These are phyloP conservation scores for Parachlorella kessleri DNA, from an alignment of 139 green algal genomes.

Conservation along the genomic window DNA sequence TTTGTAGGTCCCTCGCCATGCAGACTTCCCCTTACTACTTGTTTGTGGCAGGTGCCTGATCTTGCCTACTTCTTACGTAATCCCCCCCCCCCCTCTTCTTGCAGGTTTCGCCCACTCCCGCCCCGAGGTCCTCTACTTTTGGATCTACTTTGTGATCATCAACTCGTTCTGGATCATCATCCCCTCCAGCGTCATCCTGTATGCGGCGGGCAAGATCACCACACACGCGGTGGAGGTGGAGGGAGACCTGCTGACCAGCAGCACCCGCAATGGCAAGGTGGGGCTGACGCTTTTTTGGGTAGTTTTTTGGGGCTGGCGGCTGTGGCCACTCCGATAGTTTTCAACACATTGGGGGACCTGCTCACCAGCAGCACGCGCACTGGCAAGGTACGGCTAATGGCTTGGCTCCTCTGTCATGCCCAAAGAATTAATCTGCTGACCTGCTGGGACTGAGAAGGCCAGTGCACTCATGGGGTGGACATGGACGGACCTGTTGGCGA, in stretches of 20 bases:
- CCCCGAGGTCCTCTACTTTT: constrained; percentile 89
- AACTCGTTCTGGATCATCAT: constrained; percentile 82
- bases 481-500: no score
- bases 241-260: no score
- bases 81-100: not conserved
- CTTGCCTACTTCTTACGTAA: not conserved
- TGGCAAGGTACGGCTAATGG: no score
- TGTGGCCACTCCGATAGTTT: no score
- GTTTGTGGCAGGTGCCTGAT: not conserved
- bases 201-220: constrained; percentile 16
- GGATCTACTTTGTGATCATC: constrained; percentile 84
- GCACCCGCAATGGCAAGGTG: no score
- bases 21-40: not conserved
- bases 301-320: not conserved
- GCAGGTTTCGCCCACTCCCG: constrained; percentile 62
- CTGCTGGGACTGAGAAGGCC: no score
- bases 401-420: no score
- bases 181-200: constrained; percentile 38
- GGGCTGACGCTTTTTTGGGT: no score
- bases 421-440: no score
- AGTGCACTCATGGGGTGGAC: no score
- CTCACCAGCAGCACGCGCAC: no score
- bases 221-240: not conserved
- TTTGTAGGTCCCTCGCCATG: not conserved
- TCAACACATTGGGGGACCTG: no score